Conservation (phyloP, 2,329 filamentous ascomycete species). For the Nannizzia gypsea region DNA sequence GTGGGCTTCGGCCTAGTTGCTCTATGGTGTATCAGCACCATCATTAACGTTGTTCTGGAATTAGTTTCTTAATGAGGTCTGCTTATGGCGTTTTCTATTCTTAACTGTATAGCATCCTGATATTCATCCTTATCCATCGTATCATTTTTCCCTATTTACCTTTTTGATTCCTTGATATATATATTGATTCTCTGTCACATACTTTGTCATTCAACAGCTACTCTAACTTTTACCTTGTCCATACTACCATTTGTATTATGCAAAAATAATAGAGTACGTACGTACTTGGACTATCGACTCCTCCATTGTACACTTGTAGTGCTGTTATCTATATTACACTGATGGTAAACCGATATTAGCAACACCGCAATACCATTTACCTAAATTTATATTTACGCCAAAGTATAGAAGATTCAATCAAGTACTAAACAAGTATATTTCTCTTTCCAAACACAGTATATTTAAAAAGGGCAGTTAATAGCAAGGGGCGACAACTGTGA, state of each 20-base stretch:
- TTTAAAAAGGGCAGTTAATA: background rate
- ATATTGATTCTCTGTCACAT: background rate
- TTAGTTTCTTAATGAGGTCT: constrained; percentile 25
- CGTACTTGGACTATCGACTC: too few species aligned
- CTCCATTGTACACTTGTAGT: too few species aligned
- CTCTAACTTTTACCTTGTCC: too few species aligned
- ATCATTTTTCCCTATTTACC: background rate
- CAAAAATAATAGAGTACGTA: too few species aligned
- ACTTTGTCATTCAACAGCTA: background rate
- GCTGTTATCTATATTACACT: too few species aligned
- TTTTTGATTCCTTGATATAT: background rate
- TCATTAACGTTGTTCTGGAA: constrained; percentile 72
- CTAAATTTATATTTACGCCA: too few species aligned
- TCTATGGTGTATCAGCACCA: constrained; percentile 69
- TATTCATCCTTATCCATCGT: background rate
- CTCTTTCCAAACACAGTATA: background rate
- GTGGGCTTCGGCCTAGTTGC: constrained; percentile 72
- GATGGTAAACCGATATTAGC: too few species aligned
- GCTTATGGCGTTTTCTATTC: background rate
- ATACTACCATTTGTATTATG: too few species aligned
- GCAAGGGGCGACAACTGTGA: background rate
- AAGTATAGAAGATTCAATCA: too few species aligned
- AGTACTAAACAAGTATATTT: background rate
- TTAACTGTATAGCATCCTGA: background rate
- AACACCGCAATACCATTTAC: too few species aligned